Conservation (phyloP, 176 grass and related monocot genomes). For the Oryza meyeriana region DNA sequence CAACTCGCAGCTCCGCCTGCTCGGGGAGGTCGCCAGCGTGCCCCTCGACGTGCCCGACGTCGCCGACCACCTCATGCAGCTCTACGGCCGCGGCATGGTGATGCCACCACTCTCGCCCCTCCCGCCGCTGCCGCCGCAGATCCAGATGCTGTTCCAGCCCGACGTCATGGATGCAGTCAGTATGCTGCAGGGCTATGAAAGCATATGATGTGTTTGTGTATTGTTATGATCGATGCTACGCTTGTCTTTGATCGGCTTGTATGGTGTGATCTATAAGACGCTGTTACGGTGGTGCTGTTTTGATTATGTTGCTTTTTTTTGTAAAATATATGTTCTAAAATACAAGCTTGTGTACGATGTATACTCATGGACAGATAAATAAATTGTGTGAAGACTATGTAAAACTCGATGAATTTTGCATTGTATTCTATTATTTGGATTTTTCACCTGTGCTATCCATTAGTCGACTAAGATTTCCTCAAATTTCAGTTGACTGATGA, state of each 20-base stretch:
- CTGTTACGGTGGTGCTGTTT: background rate
- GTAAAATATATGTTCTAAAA: background rate
- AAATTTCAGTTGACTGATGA: too few species aligned
- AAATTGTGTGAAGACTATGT: background rate
- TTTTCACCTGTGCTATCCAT: too few species aligned
- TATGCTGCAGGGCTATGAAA: background rate
- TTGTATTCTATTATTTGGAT: too few species aligned
- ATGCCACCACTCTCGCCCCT: background rate
- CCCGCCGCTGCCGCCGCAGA: background rate
- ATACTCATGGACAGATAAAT: background rate
- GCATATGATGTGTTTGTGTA: background rate
- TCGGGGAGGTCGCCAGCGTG: constrained; percentile 45
- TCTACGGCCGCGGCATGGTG: constrained; percentile 40
- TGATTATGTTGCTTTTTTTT: background rate
- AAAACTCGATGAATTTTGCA: background rate
- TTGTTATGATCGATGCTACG: background rate
- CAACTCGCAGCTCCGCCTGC: constrained; percentile 45
- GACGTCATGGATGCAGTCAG: constrained; percentile 24
- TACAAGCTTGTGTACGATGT: background rate
- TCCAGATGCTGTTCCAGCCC: constrained; percentile 16
- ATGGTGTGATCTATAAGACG: background rate
- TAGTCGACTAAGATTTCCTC: too few species aligned
- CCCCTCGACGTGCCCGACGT: constrained; percentile 62
- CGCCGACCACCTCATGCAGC: constrained; percentile 45
- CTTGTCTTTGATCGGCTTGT: background rate